Percentiles rank a stretch among this genome's conserved stretches.
phyloP scores from a whole-genome alignment of 1,139 yeast genomes.

The Pichia terricola region DNA sequence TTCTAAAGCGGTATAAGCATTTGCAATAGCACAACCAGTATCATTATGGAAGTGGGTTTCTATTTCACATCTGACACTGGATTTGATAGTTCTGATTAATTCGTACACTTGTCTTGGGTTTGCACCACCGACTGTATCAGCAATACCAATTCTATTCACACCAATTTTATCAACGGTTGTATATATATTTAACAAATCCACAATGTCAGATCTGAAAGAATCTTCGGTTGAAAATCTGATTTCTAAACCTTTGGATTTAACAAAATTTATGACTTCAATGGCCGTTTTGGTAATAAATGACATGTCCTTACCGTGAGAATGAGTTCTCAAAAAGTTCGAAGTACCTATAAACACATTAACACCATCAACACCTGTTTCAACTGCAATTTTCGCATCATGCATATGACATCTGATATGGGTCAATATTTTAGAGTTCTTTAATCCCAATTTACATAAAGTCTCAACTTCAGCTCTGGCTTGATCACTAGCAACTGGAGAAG shows the following conservation, averaged over 20 bases:
- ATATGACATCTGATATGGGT: slow-evolving; percentile 53
- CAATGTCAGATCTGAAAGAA: slow-evolving; percentile 49
- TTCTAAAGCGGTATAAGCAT: slow-evolving; percentile 52
- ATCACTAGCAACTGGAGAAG: slow-evolving; percentile 51
- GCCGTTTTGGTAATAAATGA: slow-evolving; percentile 43
- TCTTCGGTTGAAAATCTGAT: slow-evolving; percentile 50
- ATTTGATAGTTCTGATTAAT: slow-evolving; percentile 46
- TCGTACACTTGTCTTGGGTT: slow-evolving; percentile 54
- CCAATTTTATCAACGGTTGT: slow-evolving; percentile 51
- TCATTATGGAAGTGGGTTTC: slow-evolving; percentile 56
- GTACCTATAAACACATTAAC: slow-evolving; percentile 54
- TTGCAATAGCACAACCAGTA: slow-evolving; percentile 55
- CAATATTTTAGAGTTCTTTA: slow-evolving; percentile 42
- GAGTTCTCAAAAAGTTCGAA: slow-evolving; percentile 43
- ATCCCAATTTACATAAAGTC: slow-evolving; percentile 47
- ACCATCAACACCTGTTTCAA: slow-evolving; percentile 53
- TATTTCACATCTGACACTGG: slow-evolving; percentile 47
- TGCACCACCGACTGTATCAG: slow-evolving; percentile 56
- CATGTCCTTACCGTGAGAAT: slow-evolving; percentile 49
- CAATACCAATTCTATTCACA: slow-evolving; percentile 51
- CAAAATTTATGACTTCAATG: slow-evolving; percentile 47
- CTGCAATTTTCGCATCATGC: slow-evolving; percentile 52
- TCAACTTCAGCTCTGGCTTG: slow-evolving; percentile 49
- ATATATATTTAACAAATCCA: slow-evolving; percentile 46
- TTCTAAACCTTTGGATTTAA: slow-evolving; percentile 49